Percentiles rank a stretch among this genome's conserved stretches.
Evolutionary conservation across 495 filamentous ascomycete genomes (phyloP).

Genomic region (Corynascus novoguineensis): DNA sequence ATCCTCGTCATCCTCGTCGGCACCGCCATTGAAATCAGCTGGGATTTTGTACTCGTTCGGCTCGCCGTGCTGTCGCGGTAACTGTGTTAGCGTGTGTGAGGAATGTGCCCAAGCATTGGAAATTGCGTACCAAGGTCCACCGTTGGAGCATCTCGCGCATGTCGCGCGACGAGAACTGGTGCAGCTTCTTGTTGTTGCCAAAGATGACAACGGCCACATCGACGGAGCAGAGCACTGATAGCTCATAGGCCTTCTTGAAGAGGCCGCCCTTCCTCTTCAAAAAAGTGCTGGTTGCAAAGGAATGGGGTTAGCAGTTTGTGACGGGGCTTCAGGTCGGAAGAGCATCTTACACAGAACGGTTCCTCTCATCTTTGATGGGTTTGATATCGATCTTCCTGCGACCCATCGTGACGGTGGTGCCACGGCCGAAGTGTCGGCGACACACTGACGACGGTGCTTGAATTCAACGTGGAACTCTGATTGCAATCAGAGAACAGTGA

Average conservation of each 20-base stretch:
- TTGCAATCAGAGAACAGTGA: constrained; percentile 1
- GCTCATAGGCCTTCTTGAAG: constrained; percentile 99
- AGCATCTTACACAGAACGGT: constrained; percentile 88
- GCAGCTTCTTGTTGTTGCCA: constrained; percentile 95
- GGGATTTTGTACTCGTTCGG: constrained; percentile 97
- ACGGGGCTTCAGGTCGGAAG: not conserved
- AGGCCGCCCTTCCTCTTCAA: constrained; percentile 96
- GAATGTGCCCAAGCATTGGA: not conserved
- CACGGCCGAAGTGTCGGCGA: not conserved
- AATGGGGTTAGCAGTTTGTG: constrained; percentile 45
- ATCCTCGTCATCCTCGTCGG: constrained; percentile 80
- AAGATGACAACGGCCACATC: constrained; percentile 99
- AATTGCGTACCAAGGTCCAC: constrained; percentile 73
- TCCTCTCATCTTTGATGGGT: constrained; percentile 98
- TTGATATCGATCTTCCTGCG: constrained; percentile 95
- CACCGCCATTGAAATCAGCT: constrained; percentile 81
- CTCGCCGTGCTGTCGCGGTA: constrained; percentile 64
- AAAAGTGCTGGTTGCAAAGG: constrained; percentile 72
- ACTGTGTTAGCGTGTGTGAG: constrained; percentile 27
- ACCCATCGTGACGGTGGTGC: constrained; percentile 46
- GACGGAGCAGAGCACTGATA: constrained; percentile 94
- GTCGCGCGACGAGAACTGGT: constrained; percentile 92
- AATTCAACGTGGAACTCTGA: not conserved
- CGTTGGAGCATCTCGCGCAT: constrained; percentile 82
- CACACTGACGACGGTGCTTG: not conserved